A percentile compares a stretch with the other conserved stretches of the same genome.
phyloP scores from a whole-genome alignment of 2,329 filamentous ascomycete species.

The Alternaria panax region DNA sequence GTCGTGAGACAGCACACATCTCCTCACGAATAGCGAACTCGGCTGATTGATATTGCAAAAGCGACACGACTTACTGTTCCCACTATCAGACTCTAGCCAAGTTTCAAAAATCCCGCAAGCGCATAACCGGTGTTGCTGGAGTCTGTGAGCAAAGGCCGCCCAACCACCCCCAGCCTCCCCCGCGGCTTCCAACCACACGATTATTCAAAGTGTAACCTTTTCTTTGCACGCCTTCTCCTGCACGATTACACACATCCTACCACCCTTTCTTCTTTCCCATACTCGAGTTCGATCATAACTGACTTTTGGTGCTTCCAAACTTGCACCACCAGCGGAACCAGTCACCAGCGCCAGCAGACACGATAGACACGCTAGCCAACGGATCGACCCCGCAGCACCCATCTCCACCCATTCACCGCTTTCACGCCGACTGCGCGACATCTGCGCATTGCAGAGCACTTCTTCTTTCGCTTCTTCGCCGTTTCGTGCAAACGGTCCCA shows the following conservation, averaged over 20 bases:
- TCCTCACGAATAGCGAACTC: conserved; percentile 1
- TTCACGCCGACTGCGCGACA: conserved; percentile 5
- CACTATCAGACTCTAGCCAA: conserved; percentile 3
- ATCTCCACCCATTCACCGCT: conserved; percentile 26
- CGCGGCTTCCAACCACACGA: conserved; percentile 34
- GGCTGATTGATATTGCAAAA: conserved; percentile 9
- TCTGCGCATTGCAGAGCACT: conserved; percentile 10
- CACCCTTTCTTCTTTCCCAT: conserved; percentile 1
- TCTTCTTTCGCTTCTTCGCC: conserved; percentile 4
- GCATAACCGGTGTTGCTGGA: conserved; percentile 13
- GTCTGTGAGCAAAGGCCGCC: conserved; percentile 11
- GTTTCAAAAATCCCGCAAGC: conserved; percentile 12
- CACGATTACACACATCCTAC: conserved; percentile 22
- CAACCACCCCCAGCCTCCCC: conserved; percentile 25
- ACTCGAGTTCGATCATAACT: conserved; percentile 10
- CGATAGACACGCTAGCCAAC: conserved; percentile 22
- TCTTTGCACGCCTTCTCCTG: conserved; percentile 33
- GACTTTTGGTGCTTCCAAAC: conserved; percentile 15
- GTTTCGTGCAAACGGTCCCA: conserved; percentile 12
- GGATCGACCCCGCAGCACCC: conserved; percentile 23
- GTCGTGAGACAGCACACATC: conserved; percentile 13
- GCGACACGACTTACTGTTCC: conserved; percentile 2
- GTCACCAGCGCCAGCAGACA: conserved; percentile 7
- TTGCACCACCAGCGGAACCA: conserved; percentile 1
- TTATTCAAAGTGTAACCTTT: conserved; percentile 43